These are phyloP conservation scores for Nicotiana tabacum DNA, from an alignment of 257 asterid species.

Conservation along the genomic window DNA sequence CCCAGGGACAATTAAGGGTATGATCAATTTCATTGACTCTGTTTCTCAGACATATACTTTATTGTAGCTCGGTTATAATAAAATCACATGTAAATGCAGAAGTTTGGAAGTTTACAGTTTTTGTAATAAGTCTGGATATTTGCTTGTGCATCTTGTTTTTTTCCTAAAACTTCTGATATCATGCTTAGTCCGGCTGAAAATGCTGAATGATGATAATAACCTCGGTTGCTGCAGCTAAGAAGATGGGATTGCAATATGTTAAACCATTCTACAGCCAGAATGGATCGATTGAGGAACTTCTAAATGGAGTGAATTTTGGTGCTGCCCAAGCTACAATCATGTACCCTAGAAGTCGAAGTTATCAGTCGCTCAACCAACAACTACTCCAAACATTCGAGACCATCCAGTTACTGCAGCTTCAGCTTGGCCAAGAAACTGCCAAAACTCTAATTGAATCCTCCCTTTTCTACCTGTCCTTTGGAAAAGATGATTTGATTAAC, in stretches of 20 bases:
- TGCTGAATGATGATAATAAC: neutral
- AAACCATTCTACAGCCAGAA: constrained; percentile 59
- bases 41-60: neutral
- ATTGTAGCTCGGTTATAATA: neutral
- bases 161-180: too few species aligned
- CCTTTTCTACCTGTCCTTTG: constrained; percentile 57
- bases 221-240: constrained; percentile 40
- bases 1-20: neutral
- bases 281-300: constrained; percentile 39
- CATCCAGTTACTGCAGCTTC: constrained; percentile 53
- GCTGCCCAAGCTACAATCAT: constrained; percentile 55
- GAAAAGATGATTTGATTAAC: constrained; percentile 50
- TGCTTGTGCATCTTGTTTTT: neutral
- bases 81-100: neutral
- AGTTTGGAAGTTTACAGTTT: neutral
- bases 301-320: constrained; percentile 51
- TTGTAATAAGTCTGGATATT: neutral
- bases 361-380: constrained; percentile 62
- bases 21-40: too few species aligned
- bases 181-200: neutral
- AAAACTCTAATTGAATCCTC: constrained; percentile 40
- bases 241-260: constrained; percentile 44
- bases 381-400: constrained; percentile 53
- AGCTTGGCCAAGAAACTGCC: constrained; percentile 42
- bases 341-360: constrained; percentile 33